phyloP scores from a whole-genome alignment of 202 grass and related monocot genomes.

The Musa balbisiana region DNA sequence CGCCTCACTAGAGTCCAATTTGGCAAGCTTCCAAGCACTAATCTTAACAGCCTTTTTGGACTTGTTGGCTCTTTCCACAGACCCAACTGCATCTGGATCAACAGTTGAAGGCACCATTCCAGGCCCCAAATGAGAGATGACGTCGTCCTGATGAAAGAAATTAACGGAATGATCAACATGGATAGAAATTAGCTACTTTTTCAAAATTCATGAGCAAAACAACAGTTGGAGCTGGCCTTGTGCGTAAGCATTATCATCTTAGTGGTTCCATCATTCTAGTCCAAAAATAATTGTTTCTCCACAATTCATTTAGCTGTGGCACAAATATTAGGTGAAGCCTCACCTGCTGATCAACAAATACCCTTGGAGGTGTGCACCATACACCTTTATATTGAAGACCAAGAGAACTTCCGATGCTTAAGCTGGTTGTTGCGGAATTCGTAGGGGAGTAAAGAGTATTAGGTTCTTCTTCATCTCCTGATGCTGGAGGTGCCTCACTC shows the following conservation, averaged over 20 bases:
- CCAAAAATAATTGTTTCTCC: neutral
- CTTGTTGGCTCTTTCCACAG: constrained; percentile 69
- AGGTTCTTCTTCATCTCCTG: constrained; percentile 70
- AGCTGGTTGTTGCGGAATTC: constrained; percentile 90
- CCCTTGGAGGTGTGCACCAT: constrained; percentile 95
- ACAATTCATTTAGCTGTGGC: neutral
- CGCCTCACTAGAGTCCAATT: constrained; percentile 70
- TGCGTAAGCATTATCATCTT: neutral
- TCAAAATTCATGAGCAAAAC: neutral
- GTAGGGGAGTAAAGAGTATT: constrained; percentile 80
- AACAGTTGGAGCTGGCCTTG: neutral
- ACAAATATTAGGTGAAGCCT: neutral
- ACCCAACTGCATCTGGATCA: constrained; percentile 73
- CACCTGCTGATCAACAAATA: constrained; percentile 93
- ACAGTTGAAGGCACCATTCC: constrained; percentile 85
- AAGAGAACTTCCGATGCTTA: constrained; percentile 87
- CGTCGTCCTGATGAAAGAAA: constrained; percentile 62
- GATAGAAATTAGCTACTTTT: neutral
- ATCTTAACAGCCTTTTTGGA: constrained; percentile 81
- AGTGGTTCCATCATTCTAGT: too few relatives aligned
- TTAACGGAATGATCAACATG: constrained; percentile 18
- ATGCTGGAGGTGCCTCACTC: constrained; percentile 72
- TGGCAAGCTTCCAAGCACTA: constrained; percentile 93
- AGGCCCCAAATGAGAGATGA: constrained; percentile 86
- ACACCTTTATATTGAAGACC: constrained; percentile 90